Evolutionary conservation across 768 basidiomycete species (phyloP).

Genomic region (Thelephora ganbajun): DNA sequence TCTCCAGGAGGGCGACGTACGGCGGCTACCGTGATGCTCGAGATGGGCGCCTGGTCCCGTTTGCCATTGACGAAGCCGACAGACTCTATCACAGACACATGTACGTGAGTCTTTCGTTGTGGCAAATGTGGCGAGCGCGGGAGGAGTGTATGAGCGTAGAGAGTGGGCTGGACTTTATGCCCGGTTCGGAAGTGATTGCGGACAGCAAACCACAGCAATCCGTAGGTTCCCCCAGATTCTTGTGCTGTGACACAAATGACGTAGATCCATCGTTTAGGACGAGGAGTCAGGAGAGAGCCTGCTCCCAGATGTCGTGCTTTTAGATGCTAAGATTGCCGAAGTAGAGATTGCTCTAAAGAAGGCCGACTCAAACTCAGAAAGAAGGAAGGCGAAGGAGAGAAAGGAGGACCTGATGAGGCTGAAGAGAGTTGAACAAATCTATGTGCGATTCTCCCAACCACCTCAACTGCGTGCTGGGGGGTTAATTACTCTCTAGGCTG

Average conservation of each 20-base stretch:
- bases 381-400: conserved; percentile 48
- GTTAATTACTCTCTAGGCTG: conserved; percentile 36
- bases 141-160: conserved; percentile 93
- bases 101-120: conserved; percentile 76
- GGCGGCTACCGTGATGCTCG: conserved; percentile 33
- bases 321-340: conserved; percentile 66
- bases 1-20: conserved; percentile 42
- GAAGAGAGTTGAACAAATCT: conserved; percentile 84
- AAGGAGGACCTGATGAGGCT: conserved; percentile 77
- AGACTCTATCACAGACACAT: conserved; percentile 80
- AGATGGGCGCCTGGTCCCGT: conserved; percentile 58
- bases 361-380: conserved; percentile 37
- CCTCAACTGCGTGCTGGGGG: neutral
- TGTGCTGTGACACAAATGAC: neutral
- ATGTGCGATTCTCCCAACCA: conserved; percentile 41
- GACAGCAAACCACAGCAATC: conserved; percentile 24
- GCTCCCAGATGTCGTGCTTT: conserved; percentile 56
- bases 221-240: conserved; percentile 21
- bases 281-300: conserved; percentile 37
- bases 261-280: conserved; percentile 26
- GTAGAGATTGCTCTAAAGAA: conserved; percentile 35
- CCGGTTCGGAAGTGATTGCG: conserved; percentile 45
- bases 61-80: conserved; percentile 93
- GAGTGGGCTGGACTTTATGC: conserved; percentile 76
- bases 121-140: conserved; percentile 91